phyloP scores from a whole-genome alignment of 768 basidiomycete genomes.

The Gelatoporia subvermispora region DNA sequence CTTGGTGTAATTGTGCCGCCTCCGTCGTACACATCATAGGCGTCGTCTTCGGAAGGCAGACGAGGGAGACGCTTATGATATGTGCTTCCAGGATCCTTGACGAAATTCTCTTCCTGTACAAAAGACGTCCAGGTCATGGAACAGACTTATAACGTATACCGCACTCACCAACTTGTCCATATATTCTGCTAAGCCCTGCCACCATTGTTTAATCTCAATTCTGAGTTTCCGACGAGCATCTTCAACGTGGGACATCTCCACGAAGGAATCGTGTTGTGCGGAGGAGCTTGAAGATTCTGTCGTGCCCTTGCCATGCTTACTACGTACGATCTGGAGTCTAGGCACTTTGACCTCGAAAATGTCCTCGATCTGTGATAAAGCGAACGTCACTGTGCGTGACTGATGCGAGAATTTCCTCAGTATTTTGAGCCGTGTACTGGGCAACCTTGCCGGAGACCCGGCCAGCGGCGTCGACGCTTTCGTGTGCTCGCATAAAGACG shows the following conservation, averaged over 20 bases:
- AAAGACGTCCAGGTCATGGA: not conserved
- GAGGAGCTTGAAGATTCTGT: not conserved
- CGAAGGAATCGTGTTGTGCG: too few relatives aligned
- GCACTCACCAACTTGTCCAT: conserved; percentile 53
- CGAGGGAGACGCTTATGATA: conserved; percentile 52
- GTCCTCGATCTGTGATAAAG: conserved; percentile 43
- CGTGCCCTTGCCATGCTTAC: conserved; percentile 13
- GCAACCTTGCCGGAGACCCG: conserved; percentile 17
- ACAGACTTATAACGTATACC: not conserved
- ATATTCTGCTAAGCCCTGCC: conserved; percentile 57
- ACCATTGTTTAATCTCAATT: conserved; percentile 61
- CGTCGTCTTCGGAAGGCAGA: conserved; percentile 53
- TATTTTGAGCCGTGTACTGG: conserved; percentile 31
- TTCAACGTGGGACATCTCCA: not conserved
- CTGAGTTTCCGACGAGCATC: conserved; percentile 47
- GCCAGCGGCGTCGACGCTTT: not conserved
- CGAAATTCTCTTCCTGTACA: conserved; percentile 40
- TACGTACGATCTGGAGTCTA: conserved; percentile 47
- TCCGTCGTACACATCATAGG: conserved; percentile 29
- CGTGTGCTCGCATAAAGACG: conserved; percentile 22
- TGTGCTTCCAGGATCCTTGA: conserved; percentile 11
- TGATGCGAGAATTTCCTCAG: conserved; percentile 37
- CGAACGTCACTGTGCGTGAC: conserved; percentile 36
- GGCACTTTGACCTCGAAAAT: conserved; percentile 62
- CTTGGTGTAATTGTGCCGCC: conserved; percentile 15